Evolutionary conservation across 805 yeast genomes (phyloP).

Genomic region (Zygotorulaspora chibaensis): DNA sequence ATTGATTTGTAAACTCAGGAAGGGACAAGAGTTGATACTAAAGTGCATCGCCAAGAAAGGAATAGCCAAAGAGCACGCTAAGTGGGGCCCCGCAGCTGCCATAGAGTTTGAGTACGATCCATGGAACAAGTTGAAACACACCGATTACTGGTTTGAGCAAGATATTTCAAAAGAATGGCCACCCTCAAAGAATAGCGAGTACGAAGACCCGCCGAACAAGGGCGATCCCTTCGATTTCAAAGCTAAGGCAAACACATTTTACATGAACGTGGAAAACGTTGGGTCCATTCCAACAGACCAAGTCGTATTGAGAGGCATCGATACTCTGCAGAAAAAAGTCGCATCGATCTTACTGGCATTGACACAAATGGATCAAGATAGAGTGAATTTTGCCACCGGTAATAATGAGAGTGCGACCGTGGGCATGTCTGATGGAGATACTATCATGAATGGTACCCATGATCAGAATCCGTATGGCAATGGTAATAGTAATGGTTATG

Average conservation of each 20-base stretch:
- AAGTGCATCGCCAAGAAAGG: slow-evolving; percentile 97
- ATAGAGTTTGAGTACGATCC: slow-evolving; percentile 97
- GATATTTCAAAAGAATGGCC: slow-evolving; percentile 94
- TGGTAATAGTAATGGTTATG: slow-evolving; percentile 32
- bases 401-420: slow-evolving; percentile 45
- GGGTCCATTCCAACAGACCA: slow-evolving; percentile 87
- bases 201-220: slow-evolving; percentile 92
- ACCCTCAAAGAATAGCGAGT: slow-evolving; percentile 75
- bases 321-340: slow-evolving; percentile 80
- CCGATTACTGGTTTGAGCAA: slow-evolving; percentile 95
- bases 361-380: slow-evolving; percentile 43
- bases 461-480: slow-evolving; percentile 33
- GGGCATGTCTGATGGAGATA: slow-evolving; percentile 35
- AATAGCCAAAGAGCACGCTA: slow-evolving; percentile 95
- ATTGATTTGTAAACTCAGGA: slow-evolving; percentile 83
- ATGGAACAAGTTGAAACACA: slow-evolving; percentile 95
- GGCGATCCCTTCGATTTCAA: slow-evolving; percentile 81
- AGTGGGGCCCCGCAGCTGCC: slow-evolving; percentile 97
- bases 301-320: slow-evolving; percentile 80
- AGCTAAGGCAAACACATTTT: slow-evolving; percentile 77
- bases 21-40: slow-evolving; percentile 84
- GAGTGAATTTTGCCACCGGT: slow-evolving; percentile 41
- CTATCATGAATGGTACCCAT: slow-evolving; percentile 27
- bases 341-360: slow-evolving; percentile 81
- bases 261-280: slow-evolving; percentile 87